phyloP scores from a whole-genome alignment of 805 yeast species.

The Spathaspora sp. region DNA sequence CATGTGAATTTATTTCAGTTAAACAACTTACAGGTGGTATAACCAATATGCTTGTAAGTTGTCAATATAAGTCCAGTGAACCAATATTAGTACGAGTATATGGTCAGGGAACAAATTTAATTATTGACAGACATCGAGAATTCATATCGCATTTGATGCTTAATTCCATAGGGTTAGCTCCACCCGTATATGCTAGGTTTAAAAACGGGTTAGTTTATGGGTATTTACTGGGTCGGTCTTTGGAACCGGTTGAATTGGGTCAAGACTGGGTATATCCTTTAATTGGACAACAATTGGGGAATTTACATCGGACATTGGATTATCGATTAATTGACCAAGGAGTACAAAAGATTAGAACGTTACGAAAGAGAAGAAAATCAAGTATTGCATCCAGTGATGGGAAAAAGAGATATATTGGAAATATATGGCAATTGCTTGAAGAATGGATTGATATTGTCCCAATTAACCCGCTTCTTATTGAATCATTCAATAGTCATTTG shows the following conservation, averaged over 20 bases:
- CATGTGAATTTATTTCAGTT: slow-evolving; percentile 23
- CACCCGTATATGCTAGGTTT: slow-evolving; percentile 63
- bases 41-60: slow-evolving; percentile 55
- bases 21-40: slow-evolving; percentile 58
- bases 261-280: slow-evolving; percentile 46
- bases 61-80: slow-evolving; percentile 32
- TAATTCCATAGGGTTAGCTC: slow-evolving; percentile 59
- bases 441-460: slow-evolving; percentile 68
- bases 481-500: slow-evolving; percentile 33
- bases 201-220: slow-evolving; percentile 74
- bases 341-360: slow-evolving; percentile 32
- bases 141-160: slow-evolving; percentile 66
- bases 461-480: slow-evolving; percentile 34
- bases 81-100: slow-evolving; percentile 62
- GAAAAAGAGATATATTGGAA: slow-evolving; percentile 32
- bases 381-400: neutral
- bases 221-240: slow-evolving; percentile 59
- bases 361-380: slow-evolving; percentile 2
- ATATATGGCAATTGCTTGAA: slow-evolving; percentile 57
- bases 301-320: slow-evolving; percentile 59
- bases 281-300: slow-evolving; percentile 64
- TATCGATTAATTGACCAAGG: slow-evolving; percentile 46
- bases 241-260: slow-evolving; percentile 52
- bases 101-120: slow-evolving; percentile 68
- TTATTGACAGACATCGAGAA: slow-evolving; percentile 72